Base-by-base conservation (phyloP, 371 early-diverging fungal genomes). In the Mortierella sp. region DNA sequence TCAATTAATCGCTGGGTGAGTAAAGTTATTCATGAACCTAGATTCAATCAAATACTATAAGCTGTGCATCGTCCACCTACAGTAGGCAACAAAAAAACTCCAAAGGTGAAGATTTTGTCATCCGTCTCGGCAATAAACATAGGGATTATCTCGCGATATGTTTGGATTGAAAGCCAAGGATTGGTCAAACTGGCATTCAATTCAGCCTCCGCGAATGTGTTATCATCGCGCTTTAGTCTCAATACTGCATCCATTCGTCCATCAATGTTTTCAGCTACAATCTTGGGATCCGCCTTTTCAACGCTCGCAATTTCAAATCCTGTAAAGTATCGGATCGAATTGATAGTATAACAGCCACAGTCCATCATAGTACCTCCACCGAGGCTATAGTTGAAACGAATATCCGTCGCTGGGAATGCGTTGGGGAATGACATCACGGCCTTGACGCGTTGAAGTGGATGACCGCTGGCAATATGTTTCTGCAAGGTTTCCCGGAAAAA, bases 281-380 rank as follows among this genome's bases (percentile, higher is more conserved):
- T 64, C 66, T 77, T 76, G 11, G 75, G 64, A 2, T 49, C 57
- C 0, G 77, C 76, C 20, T 70, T 65, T 22, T 72, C 70, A 11
- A 74, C 69, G 1, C 64, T 66, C 20, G 57, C 64, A 30, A 68
- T 64, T 43, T 76, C 83, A 12, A 72, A 62, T 10, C 71, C 78
- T 24, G 80, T 67, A 20, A 83, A 70, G 37, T 73, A 85, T 14
- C 87, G 80, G 39, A 70, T 59, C 1, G 84, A 49, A 51, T 85
- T 85, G 35, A 87, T 60, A 9, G 83, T 68, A 47, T 87, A 88
- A 39, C 79, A 71, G 3, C 87, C 85, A 4, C 57, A 43, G 58
- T 88, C 89, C 88, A 88, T 88, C 20, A 70, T 18, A 11, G 63
- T 64, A 24, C 87, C 87, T 5, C 87, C 87, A 2, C 83, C 89